Conservation (phyloP, 176 grass and related monocot genomes). For the Alloteropsis semialata region DNA sequence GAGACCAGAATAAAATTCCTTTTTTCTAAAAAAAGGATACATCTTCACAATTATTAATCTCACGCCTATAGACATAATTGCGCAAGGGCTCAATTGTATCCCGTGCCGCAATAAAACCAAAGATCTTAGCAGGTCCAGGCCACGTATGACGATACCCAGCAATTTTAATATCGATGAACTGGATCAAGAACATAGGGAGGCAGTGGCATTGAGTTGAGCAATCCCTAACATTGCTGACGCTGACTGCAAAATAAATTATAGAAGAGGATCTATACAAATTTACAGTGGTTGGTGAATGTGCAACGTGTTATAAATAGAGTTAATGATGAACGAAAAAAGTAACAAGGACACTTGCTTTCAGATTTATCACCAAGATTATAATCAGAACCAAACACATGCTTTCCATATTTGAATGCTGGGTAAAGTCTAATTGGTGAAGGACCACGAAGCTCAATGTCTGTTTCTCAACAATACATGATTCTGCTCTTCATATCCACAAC, state of each 20-base stretch:
- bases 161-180: not conserved
- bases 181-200: not conserved
- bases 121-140: not conserved
- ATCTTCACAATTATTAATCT: not conserved
- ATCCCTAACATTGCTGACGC: not conserved
- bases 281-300: too few species aligned
- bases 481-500: not conserved
- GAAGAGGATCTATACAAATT: too few species aligned
- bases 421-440: not conserved
- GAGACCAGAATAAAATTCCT: too few species aligned
- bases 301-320: too few species aligned
- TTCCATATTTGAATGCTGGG: not conserved
- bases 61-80: slow-evolving; percentile 24
- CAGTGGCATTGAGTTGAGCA: not conserved
- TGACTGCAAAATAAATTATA: not conserved
- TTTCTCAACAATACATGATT: not conserved
- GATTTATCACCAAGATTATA: slow-evolving; percentile 22
- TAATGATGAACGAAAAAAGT: too few species aligned
- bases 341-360: not conserved
- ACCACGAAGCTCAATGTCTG: not conserved
- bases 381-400: not conserved
- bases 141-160: not conserved
- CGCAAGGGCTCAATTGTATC: not conserved
- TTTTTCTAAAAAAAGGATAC: too few species aligned
- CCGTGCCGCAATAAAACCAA: not conserved